A percentile compares a stretch with the other conserved stretches of the same genome.
Evolutionary conservation across 2,329 filamentous ascomycete species (phyloP).

Genomic region (Aspergillus carbonarius): DNA sequence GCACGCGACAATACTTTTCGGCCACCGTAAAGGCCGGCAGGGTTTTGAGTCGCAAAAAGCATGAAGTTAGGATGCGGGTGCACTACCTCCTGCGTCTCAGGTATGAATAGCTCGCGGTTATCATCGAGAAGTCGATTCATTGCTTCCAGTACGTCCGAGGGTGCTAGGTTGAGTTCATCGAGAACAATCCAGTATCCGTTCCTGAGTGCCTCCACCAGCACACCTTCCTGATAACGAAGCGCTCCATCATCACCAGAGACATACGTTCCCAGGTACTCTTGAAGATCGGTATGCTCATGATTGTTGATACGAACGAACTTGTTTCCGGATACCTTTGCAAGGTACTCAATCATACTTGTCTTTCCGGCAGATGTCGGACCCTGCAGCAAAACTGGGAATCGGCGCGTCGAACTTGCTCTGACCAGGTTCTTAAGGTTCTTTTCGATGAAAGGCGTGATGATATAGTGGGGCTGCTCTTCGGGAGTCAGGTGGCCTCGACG

Average conservation of each 20-base stretch:
- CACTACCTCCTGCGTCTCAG: constrained; percentile 93
- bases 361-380: constrained; percentile 97
- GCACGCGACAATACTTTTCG: constrained; percentile 90
- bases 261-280: constrained; percentile 96
- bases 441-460: constrained; percentile 93
- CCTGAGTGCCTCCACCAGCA: constrained; percentile 87
- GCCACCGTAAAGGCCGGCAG: constrained; percentile 90
- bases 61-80: constrained; percentile 93
- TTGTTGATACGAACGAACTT: constrained; percentile 99
- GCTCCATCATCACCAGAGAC: constrained; percentile 81
- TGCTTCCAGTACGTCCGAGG: constrained; percentile 94
- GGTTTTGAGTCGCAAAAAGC: constrained; percentile 97
- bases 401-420: constrained; percentile 83
- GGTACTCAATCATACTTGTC: constrained; percentile 98
- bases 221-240: constrained; percentile 86
- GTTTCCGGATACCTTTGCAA: constrained; percentile 95
- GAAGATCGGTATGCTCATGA: constrained; percentile 96
- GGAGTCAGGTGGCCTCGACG: constrained; percentile 68
- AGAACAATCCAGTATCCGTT: constrained; percentile 97
- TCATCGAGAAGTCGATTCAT: constrained; percentile 94
- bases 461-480: constrained; percentile 81
- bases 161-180: constrained; percentile 94
- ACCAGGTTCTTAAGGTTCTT: constrained; percentile 93
- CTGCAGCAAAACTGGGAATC: constrained; percentile 92
- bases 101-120: constrained; percentile 91